A percentile compares a stretch with the other conserved stretches of the same genome.
These are phyloP conservation scores for Verticillium isaacii DNA, from an alignment of 2,329 filamentous ascomycete genomes.

Conservation along the genomic window DNA sequence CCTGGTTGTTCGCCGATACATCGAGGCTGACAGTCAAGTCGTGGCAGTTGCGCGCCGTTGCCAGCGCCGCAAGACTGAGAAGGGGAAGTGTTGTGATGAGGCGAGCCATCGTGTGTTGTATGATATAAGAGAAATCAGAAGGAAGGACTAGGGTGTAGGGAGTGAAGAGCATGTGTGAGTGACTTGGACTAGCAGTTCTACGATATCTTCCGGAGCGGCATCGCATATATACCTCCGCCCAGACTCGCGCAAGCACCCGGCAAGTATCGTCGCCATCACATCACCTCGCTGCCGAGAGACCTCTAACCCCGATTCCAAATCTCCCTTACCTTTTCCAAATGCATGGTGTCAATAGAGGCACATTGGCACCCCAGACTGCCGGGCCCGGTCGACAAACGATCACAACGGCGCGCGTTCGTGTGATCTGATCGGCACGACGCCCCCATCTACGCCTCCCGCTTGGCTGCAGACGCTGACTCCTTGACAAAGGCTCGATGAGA, in stretches of 20 bases:
- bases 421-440: background rate
- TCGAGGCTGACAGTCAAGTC: constrained; percentile 53
- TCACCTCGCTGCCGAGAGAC: background rate
- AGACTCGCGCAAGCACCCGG: background rate
- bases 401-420: background rate
- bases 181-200: background rate
- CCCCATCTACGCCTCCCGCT: background rate
- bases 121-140: background rate
- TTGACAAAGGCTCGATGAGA: background rate
- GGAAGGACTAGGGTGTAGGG: constrained; percentile 2
- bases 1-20: constrained; percentile 47
- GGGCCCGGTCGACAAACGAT: background rate
- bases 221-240: background rate
- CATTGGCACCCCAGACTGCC: background rate
- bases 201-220: background rate
- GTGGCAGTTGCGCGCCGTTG: constrained; percentile 30
- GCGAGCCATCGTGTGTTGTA: constrained; percentile 16
- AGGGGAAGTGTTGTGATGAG: constrained; percentile 8
- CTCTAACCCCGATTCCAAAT: background rate
- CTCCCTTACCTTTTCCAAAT: background rate
- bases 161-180: background rate
- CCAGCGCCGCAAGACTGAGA: constrained; percentile 18
- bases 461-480: background rate
- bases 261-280: background rate
- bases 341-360: background rate